Base-by-base conservation (phyloP, 306 rosid genomes). In the Elaeagnus macrophylla region DNA sequence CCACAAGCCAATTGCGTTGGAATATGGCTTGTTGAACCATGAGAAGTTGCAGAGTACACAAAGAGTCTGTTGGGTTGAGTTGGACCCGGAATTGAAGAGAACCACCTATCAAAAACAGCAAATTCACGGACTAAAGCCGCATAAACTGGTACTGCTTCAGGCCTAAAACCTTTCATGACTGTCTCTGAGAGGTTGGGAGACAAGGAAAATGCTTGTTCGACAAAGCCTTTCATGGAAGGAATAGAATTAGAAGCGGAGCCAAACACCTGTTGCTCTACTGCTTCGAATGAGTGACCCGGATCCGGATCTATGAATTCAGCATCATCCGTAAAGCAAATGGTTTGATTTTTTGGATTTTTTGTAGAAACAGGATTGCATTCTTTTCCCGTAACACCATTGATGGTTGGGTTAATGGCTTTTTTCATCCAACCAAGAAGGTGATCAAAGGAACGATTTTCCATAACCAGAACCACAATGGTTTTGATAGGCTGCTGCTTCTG, bases 371-470 rank as follows among this genome's bases (percentile, higher is more conserved):
- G 95, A 54, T 87, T 87, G 79, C 99, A 93, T 74, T 93, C 99
- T 9, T 73, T 71, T 16, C 99, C 99, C 0, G 88, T 87, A 35
- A 93, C 99, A 11, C 96, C 99, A 53, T 93, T 61, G 75, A 93
- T 93, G 7, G 48, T 48, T 7, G 85, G 78, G 77, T 87, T 81
- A 18, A 93, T 56, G 57, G 79, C 72, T 14, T 87, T 81, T 48
- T 93, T 93, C 99, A 87, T 93, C 99, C 99, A 93, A 6, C 97
- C 97, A 5, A 85, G 68, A 76, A 89, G 80, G 72, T 87, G 99
- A 70, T 93, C 99, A 62, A 93, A 93, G 41, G 99, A 93, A 65
- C 99, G 77, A 48, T 93, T 93, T 59, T 93, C 99, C 99, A 93
- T 75, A 1, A 93, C 89, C 77, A 93, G 65, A 75, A 87, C 99